phyloP scores from a whole-genome alignment of 768 basidiomycete genomes.

The Candolleomyces efflorescens region DNA sequence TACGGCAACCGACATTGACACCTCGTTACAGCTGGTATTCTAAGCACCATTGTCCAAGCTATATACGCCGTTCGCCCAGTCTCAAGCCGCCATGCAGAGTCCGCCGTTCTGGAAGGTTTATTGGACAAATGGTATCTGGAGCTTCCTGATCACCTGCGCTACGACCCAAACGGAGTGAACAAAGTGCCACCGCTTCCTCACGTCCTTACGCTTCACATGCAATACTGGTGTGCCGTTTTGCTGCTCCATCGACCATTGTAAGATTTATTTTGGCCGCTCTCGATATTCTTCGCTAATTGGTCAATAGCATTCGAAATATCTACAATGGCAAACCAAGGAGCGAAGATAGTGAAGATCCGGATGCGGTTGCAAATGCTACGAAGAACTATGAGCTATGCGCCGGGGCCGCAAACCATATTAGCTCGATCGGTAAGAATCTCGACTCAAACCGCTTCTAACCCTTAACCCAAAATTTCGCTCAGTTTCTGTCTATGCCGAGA shows the following conservation, averaged over 20 bases:
- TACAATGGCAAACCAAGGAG: slow-evolving; percentile 34
- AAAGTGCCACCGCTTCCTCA: slow-evolving; percentile 47
- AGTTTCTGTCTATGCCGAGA: slow-evolving; percentile 61
- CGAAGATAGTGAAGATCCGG: slow-evolving; percentile 45
- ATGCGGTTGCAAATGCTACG: slow-evolving; percentile 49
- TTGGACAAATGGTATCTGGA: slow-evolving; percentile 76
- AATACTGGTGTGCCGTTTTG: slow-evolving; percentile 79
- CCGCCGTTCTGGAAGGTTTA: slow-evolving; percentile 50
- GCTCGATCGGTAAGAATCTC: slow-evolving; percentile 49
- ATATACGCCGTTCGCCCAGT: slow-evolving; percentile 65
- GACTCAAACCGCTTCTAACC: neutral
- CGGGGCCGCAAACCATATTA: slow-evolving; percentile 75
- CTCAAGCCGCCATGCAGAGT: slow-evolving; percentile 54
- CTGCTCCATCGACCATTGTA: slow-evolving; percentile 79
- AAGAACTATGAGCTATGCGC: slow-evolving; percentile 73
- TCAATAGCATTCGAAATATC: slow-evolving; percentile 37
- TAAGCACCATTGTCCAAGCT: slow-evolving; percentile 63
- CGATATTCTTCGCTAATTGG: slow-evolving; percentile 7
- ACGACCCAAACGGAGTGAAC: slow-evolving; percentile 38
- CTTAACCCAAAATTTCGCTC: slow-evolving; percentile 2
- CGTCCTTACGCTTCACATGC: slow-evolving; percentile 75
- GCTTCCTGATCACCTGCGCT: slow-evolving; percentile 63
- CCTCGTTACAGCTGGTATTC: slow-evolving; percentile 51
- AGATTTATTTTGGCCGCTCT: slow-evolving; percentile 23
- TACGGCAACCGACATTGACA: neutral